Conservation (phyloP, 306 rosid genomes). For the Albizia julibrissin region DNA sequence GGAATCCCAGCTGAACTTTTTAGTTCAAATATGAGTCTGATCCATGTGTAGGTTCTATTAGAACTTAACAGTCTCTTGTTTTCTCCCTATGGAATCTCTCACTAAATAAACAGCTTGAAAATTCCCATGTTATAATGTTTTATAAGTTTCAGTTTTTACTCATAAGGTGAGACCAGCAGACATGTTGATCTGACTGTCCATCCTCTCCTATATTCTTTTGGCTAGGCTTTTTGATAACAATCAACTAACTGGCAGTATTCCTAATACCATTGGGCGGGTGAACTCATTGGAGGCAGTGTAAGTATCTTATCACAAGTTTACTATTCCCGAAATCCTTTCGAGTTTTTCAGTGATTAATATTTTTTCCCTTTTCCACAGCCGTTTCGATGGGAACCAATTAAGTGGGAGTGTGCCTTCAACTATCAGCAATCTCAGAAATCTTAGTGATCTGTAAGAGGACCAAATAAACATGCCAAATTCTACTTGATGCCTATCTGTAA, state of each 20-base stretch:
- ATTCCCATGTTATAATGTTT: conserved; percentile 9
- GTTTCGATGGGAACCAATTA: conserved; percentile 55
- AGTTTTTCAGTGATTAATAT: conserved; percentile 11
- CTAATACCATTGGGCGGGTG: conserved; percentile 44
- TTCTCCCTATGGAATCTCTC: neutral
- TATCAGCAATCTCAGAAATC: conserved; percentile 41
- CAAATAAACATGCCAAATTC: conserved; percentile 6
- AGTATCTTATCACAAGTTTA: conserved; percentile 45
- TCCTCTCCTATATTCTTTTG: conserved; percentile 20
- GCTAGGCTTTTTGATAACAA: conserved; percentile 64
- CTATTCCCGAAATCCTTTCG: neutral
- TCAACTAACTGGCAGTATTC: conserved; percentile 51
- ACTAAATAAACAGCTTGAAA: conserved; percentile 7
- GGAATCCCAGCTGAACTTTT: conserved; percentile 53
- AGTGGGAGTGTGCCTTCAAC: conserved; percentile 47
- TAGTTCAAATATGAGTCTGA: conserved; percentile 43
- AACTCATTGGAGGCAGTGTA: conserved; percentile 55
- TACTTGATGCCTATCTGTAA: conserved; percentile 25
- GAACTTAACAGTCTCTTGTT: conserved; percentile 1
- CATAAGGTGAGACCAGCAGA: neutral
- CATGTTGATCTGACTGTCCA: neutral
- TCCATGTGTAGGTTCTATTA: conserved; percentile 62
- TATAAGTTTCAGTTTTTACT: neutral
- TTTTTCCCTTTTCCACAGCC: conserved; percentile 49
- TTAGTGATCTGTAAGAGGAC: conserved; percentile 59